Evolutionary conservation across 202 grass and related monocot species (phyloP), one percentile per base, ranked within the genome.

Genomic region (Schoenoplectus triqueter): DNA sequence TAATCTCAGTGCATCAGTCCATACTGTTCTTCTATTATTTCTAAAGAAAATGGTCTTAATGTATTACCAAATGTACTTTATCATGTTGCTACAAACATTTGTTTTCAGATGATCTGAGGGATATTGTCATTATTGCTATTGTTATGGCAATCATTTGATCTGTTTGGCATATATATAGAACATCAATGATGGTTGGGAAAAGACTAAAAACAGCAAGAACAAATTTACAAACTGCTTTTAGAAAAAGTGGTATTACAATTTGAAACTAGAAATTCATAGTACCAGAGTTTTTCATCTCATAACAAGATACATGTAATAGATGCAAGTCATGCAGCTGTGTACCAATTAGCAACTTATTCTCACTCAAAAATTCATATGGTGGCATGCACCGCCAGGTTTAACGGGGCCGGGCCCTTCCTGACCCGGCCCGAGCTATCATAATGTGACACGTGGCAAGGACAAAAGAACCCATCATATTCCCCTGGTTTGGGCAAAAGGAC

Each of bases 401-500:
- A 86, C 11, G 85, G 85, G 1, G 85, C 85, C 0, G 76, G 85
- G 3, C 85, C 85, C 64, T 86, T 86, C 47, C 85, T 78, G 2
- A 86, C 78, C 22, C 77, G 73, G 3, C 76, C 85, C 0, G 75
- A 86, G 48, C 75, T 86, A 22, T 86, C 76, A 18, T 81, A 86
- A 61, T 86, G 85, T 0, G 85, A 86, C 8, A 76, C 85, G 46
- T 86, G 76, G 17, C 85, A 86, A 20, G 85, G 64, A 31, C 85
- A 81, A 61, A 86, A 86, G 64, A 68, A 86, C 42, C 85, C 64
- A 15, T 80, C 75, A 72, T 81, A 86, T 56, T 86, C 76, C 62
- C 76, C 76, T 52, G 85, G 50, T 31, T 80, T 80, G 17, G 76
- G 85, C 10, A 86, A 9, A 80, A 76, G 85, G 7, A 86, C 44